Base-by-base conservation (phyloP, 108 stramenopile genomes). In the Tribonema minus region DNA sequence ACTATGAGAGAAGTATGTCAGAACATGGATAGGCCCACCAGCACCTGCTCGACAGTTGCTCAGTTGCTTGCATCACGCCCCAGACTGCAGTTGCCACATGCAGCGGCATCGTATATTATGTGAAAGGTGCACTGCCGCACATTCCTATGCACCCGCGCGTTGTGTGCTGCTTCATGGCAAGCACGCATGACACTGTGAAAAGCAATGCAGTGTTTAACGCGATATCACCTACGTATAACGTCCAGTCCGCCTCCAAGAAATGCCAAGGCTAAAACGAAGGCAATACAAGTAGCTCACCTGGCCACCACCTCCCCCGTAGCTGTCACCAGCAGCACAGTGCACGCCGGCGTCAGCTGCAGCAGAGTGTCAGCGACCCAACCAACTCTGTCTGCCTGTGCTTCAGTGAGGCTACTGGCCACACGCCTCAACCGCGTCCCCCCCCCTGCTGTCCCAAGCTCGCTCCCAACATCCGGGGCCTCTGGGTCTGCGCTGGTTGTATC, bases 261-360 rank as follows among this genome's bases (percentile, higher is more conserved):
- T 31, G 12, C 23, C 7, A 5, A 25, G 2, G 26, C 1, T 1
- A 20, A 31, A 1, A 3, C 20, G 32, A 0, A 0, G 1, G 2
- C 41, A 0, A 26, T 54, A 28, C 28, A 1, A 25, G 20, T 32
- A n/a, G 28, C 64, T 33, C 61, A 75, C 73, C 73, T 75, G 12
- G 73, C 73, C 64, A 75, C 23, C 30, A 75, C 46, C 28, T 46
- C 35, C 62, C 63, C 73, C n/a, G n/a, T n/a, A 15, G 33, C 41
- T 25, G 61, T 32, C 25, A 75, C 29, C 39, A 41, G 31, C 9
- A 65, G 29, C 7, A 75, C 28, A 32, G 73, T 34, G 64, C 73
- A 73, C 38, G 37, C 58, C 5, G 72, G 58, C 23, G 72, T 73
- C 3, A 73, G 60, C 37, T 73, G 72, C 27, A 73, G 62, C 72